Base-by-base conservation (phyloP, 306 rosid genomes). In the Fragaria nilgerrensis region DNA sequence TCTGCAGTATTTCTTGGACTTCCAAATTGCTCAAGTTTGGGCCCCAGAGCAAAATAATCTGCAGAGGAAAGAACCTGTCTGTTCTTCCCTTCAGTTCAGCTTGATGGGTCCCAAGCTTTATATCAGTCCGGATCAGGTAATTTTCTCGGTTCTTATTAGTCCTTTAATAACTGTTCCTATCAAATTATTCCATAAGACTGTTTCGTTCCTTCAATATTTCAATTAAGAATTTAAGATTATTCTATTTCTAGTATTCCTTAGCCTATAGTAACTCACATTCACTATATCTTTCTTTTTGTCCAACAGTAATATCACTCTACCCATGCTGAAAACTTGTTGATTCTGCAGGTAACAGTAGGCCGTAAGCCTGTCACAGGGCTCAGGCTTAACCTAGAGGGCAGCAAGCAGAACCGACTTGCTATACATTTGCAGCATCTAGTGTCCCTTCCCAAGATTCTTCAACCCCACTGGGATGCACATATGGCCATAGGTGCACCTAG, bases 81-180 rank as follows among this genome's bases (percentile, higher is more conserved):
- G 98, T 79, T 75, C 76, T 36, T 83, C 92, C 50, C 98, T 92
- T 72, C 98, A 94, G 87, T 94, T 94, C 86, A 92, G 98, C 83
- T 89, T 94, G 90, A 94, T 94, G 98, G 97, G 98, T 69, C 96
- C 98, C 23, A 94, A 92, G 84, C 98, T 94, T 74, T 90, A 86
- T 70, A 78, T 94, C 80, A 94, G 98, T 86, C 96, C 94, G 25
- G 98, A 92, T 83, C 98, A 94, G 98, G 98, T 94, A 85, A 53
- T 41, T 64, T 74, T 70, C 72, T 32, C 69, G 32, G 77, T 74
- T 75, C 66, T 75, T 59, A 43, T 36, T 69, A 72, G 73, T 77
- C 58, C 70, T 81, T 52, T 45, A 41, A 52, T 52, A 77, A 56
- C 20, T 61, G 32, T 47, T n/a, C 41, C 68, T 16, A 81, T 77